Conservation (phyloP, 2,329 filamentous ascomycete genomes). For the Diplocarpon mali region DNA sequence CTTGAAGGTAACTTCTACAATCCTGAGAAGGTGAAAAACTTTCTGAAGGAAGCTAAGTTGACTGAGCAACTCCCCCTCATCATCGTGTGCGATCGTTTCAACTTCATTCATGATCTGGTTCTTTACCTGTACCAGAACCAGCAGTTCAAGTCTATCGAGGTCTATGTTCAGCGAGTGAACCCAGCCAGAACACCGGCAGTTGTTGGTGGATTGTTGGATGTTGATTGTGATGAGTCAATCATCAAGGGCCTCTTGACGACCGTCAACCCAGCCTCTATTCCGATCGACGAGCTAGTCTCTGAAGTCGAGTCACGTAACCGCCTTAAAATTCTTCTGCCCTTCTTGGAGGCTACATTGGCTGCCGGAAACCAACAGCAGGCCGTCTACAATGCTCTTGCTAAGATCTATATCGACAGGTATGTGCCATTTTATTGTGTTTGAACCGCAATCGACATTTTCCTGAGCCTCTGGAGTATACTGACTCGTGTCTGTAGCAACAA, state of each 20-base stretch:
- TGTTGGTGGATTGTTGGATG: constrained; percentile 84
- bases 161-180: constrained; percentile 96
- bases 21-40: constrained; percentile 96
- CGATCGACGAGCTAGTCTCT: constrained; percentile 84
- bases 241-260: constrained; percentile 87
- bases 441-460: neutral
- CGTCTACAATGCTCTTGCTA: constrained; percentile 92
- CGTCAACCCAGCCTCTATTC: constrained; percentile 74
- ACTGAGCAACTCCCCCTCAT: constrained; percentile 91
- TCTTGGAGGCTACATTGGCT: constrained; percentile 85
- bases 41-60: constrained; percentile 90
- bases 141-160: constrained; percentile 97
- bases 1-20: constrained; percentile 52
- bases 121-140: constrained; percentile 98
- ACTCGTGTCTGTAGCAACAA: constrained; percentile 57
- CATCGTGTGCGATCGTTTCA: constrained; percentile 98
- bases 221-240: constrained; percentile 92
- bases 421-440: neutral
- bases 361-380: constrained; percentile 92
- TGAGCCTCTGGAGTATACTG: neutral
- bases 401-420: constrained; percentile 86
- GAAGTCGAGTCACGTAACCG: constrained; percentile 96
- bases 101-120: constrained; percentile 94
- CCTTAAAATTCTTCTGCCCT: constrained; percentile 87
- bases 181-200: constrained; percentile 83